Evolutionary conservation across 1,284 basidiomycete genomes (phyloP), one percentile per base, ranked within the genome.

Genomic region (Inonotus hispidus): DNA sequence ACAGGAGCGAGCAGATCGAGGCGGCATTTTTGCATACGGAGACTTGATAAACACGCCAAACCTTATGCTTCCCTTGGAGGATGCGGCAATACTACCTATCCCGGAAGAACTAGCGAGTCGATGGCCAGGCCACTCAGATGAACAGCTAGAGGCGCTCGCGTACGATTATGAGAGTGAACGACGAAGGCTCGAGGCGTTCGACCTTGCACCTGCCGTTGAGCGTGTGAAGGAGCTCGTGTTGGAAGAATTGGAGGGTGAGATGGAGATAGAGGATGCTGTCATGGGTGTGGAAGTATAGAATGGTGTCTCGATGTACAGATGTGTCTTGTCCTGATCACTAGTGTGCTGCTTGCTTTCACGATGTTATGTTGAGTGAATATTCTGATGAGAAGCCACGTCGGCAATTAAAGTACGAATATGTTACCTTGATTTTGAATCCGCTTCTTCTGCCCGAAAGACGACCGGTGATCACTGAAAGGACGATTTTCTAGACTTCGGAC

Each of bases 121-220:
- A 14, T 90, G 87, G 82, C 82, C 85, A 7, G 85, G 87, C 3
- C 79, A 87, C 72, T 80, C 85, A 2, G 75, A 73, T 6, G 88
- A 88, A 52, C 80, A 85, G 68, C 74, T 86, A 8, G 80, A 82
- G 10, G 79, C 77, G 10, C 70, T 90, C 45, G 70, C 75, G 45
- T 69, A 73, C 64, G 87, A 90, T 69, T 87, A 86, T 67, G 77
- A 77, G 63, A 71, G 71, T 10, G 88, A 91, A 69, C 79, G 82
- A 63, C 77, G 81, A 53, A 69, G 68, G 43, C 73, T 91, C 56
- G 79, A 77, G 54, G 80, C 78, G 38, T 73, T 85, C 69, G 79
- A 78, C 41, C 68, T 90, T 66, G 78, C 79, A 35, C 83, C 85
- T 53, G 77, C 84, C 47, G 86, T 82, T 68, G 76, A 80, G 60